These are phyloP conservation scores for Aspergillus sparsus DNA, from an alignment of 495 filamentous ascomycete species.

Conservation along the genomic window DNA sequence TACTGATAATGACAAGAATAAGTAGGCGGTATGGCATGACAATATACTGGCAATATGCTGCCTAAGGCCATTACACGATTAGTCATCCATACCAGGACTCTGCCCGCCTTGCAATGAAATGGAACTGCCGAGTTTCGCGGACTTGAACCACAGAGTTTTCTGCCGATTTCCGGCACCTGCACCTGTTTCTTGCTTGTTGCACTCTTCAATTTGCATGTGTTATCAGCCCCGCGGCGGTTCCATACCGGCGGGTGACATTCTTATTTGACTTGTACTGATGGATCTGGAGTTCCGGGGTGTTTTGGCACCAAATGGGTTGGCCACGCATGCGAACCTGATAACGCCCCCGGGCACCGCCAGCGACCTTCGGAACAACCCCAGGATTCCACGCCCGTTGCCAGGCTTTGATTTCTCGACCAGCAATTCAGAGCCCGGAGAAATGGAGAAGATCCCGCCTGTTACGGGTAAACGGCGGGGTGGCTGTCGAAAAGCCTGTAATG, in stretches of 20 bases:
- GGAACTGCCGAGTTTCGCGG: slow-evolving; percentile 35
- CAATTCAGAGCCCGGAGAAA: slow-evolving; percentile 39
- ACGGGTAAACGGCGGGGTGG: slow-evolving; percentile 51
- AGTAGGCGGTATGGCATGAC: no score
- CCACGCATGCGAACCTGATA: slow-evolving; percentile 32
- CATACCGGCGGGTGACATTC: slow-evolving; percentile 36
- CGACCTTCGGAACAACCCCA: slow-evolving; percentile 48
- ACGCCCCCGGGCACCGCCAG: slow-evolving; percentile 32
- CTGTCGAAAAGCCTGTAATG: slow-evolving; percentile 51
- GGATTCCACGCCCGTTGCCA: slow-evolving; percentile 39
- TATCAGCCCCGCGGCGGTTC: slow-evolving; percentile 34
- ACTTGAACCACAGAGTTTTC: slow-evolving; percentile 24
- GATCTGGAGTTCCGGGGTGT: slow-evolving; percentile 46
- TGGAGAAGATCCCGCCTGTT: slow-evolving; percentile 48
- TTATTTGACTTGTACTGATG: slow-evolving; percentile 38
- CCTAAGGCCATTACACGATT: no score
- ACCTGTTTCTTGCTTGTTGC: slow-evolving; percentile 22
- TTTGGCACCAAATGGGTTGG: slow-evolving; percentile 41
- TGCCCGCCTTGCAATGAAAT: neutral
- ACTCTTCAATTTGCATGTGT: slow-evolving; percentile 29
- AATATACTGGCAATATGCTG: no score
- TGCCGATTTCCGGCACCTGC: slow-evolving; percentile 51
- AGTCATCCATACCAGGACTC: no score
- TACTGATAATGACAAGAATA: no score
- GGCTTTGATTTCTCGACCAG: slow-evolving; percentile 37